phyloP scores from a whole-genome alignment of 2,329 filamentous ascomycete species.

The Fusarium marasasianum region DNA sequence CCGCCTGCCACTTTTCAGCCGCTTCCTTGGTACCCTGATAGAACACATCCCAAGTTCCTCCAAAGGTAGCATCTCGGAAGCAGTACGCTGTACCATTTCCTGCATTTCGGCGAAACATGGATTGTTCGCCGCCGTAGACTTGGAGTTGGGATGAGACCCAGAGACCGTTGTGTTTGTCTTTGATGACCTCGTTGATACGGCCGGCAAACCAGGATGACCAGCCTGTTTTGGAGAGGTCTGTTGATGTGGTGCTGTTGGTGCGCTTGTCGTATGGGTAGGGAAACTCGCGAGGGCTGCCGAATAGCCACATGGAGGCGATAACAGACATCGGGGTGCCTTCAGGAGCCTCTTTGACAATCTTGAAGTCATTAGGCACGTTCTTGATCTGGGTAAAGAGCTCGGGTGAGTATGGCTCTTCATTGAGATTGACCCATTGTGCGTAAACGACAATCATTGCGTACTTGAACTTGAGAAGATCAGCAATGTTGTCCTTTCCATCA shows the following conservation, averaged over 20 bases:
- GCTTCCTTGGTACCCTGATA: background rate
- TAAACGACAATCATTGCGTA: background rate
- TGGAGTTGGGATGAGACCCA: constrained; percentile 56
- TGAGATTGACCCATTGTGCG: background rate
- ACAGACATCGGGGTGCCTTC: background rate
- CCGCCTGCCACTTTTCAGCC: constrained; percentile 50
- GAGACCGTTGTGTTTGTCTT: constrained; percentile 27
- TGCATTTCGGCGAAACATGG: constrained; percentile 51
- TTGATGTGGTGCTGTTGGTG: constrained; percentile 54
- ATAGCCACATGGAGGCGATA: constrained; percentile 50
- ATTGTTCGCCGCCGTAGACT: constrained; percentile 54
- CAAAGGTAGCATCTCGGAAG: constrained; percentile 55
- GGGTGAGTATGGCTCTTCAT: background rate
- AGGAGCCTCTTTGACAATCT: background rate
- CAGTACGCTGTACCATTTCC: constrained; percentile 57
- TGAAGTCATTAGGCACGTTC: background rate
- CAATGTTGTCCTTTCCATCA: constrained; percentile 20
- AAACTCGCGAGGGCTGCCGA: constrained; percentile 56
- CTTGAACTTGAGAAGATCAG: constrained; percentile 3
- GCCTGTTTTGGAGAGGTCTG: constrained; percentile 48
- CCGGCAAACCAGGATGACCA: constrained; percentile 42
- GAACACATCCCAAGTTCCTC: background rate
- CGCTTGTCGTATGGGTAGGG: constrained; percentile 59
- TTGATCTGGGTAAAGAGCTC: background rate
- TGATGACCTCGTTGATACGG: constrained; percentile 28